These are phyloP conservation scores for Didymella segeticola DNA, from an alignment of 2,329 filamentous ascomycete genomes.

Conservation along the genomic window DNA sequence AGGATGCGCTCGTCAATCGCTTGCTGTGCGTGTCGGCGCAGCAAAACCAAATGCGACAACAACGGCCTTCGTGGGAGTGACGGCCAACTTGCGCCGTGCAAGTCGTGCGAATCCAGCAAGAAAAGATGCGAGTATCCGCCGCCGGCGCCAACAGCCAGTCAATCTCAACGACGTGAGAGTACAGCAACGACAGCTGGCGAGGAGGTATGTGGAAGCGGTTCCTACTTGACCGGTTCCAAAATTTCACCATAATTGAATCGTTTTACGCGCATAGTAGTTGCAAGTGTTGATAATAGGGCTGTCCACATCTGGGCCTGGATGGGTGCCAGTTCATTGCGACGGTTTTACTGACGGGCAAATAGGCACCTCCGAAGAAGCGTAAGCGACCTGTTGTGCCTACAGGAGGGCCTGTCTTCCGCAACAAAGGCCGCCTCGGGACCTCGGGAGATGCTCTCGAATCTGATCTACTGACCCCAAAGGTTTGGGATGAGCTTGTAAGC, in stretches of 20 bases:
- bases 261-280: no score
- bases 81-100: constrained; percentile 57
- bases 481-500: constrained; percentile 69
- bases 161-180: constrained; percentile 52
- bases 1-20: constrained; percentile 80
- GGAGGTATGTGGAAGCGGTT: constrained; percentile 27
- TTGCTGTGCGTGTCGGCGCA: constrained; percentile 75
- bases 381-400: constrained; percentile 50
- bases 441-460: constrained; percentile 67
- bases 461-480: constrained; percentile 65
- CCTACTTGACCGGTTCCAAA: not conserved
- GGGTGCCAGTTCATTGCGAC: no score
- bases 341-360: not conserved
- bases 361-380: constrained; percentile 31
- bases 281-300: not conserved
- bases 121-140: constrained; percentile 77
- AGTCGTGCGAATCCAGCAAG: constrained; percentile 74
- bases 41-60: constrained; percentile 89
- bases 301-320: no score
- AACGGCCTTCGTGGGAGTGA: constrained; percentile 69
- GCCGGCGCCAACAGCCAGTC: constrained; percentile 43
- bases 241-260: not conserved
- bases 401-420: constrained; percentile 45
- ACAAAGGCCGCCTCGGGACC: constrained; percentile 53
- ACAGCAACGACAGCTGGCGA: constrained; percentile 29